These are phyloP conservation scores for Podaxis sp. DNA, from an alignment of 768 basidiomycete species.

Conservation along the genomic window DNA sequence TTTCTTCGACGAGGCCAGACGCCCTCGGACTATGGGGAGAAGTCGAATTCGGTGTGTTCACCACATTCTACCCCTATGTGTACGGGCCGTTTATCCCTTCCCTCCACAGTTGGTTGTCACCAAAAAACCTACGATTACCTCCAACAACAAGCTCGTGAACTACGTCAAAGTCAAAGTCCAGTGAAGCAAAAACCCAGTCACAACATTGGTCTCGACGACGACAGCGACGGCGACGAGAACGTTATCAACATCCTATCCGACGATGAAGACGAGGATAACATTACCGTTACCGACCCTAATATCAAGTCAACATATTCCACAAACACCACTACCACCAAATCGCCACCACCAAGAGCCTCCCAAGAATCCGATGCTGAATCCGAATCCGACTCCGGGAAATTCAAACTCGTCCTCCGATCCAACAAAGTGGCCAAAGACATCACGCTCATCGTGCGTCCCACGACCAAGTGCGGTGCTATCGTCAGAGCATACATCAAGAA, in stretches of 20 bases:
- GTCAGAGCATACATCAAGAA: constrained; percentile 74
- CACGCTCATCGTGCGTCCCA: constrained; percentile 65
- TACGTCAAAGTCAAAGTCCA: constrained; percentile 2
- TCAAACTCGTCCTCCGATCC: constrained; percentile 69
- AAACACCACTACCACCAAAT: constrained; percentile 9
- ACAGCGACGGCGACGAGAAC: constrained; percentile 17
- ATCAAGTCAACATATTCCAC: background rate
- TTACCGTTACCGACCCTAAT: background rate
- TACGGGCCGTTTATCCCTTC: background rate
- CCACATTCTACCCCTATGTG: background rate
- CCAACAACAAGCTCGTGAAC: constrained; percentile 30
- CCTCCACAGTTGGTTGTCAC: constrained; percentile 65
- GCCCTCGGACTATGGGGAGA: constrained; percentile 66
- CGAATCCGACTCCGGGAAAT: constrained; percentile 48
- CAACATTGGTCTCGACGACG: constrained; percentile 15
- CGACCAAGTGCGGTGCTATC: constrained; percentile 75
- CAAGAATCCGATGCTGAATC: constrained; percentile 38
- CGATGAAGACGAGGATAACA: constrained; percentile 15
- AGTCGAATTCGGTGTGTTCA: constrained; percentile 57
- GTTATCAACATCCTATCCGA: constrained; percentile 25
- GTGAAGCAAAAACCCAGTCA: constrained; percentile 12
- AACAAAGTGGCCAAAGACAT: constrained; percentile 49
- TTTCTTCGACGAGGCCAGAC: constrained; percentile 65
- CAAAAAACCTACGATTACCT: constrained; percentile 62
- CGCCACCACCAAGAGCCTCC: constrained; percentile 14